Evolutionary conservation across 148 eudicot species (phyloP).

Genomic region (Chenopodium album): DNA sequence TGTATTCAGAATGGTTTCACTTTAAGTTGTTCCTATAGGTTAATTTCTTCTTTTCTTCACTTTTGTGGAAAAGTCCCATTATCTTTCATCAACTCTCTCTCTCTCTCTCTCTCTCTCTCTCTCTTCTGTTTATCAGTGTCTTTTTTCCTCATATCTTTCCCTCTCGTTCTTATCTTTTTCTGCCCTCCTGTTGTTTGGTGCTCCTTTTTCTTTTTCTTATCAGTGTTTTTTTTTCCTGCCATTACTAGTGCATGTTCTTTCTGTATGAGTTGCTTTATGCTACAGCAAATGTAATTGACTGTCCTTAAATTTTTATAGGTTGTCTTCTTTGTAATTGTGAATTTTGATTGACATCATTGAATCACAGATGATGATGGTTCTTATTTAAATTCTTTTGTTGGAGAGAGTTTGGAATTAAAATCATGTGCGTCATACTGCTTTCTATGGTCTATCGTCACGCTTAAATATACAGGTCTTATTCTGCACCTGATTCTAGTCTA

Average conservation of each 20-base stretch:
- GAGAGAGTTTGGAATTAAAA: constrained; percentile 55
- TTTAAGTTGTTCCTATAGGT: background rate
- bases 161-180: background rate
- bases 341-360: constrained; percentile 38
- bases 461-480: constrained; percentile 53
- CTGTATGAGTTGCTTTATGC: background rate
- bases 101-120: background rate
- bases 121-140: background rate
- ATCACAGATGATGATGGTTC: constrained; percentile 54
- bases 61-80: background rate
- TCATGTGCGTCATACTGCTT: constrained; percentile 45
- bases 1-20: background rate
- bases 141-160: background rate
- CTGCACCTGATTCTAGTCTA: constrained; percentile 47
- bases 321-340: constrained; percentile 7
- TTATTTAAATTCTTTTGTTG: constrained; percentile 50
- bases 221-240: background rate
- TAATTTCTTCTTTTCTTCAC: background rate
- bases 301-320: constrained; percentile 3
- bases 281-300: background rate
- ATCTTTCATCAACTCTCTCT: background rate
- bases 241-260: background rate
- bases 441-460: constrained; percentile 42
- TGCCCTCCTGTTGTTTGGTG: background rate
- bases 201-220: background rate